phyloP scores from a whole-genome alignment of 208 protist species.

The Leptomonas pyrrhocoris region DNA sequence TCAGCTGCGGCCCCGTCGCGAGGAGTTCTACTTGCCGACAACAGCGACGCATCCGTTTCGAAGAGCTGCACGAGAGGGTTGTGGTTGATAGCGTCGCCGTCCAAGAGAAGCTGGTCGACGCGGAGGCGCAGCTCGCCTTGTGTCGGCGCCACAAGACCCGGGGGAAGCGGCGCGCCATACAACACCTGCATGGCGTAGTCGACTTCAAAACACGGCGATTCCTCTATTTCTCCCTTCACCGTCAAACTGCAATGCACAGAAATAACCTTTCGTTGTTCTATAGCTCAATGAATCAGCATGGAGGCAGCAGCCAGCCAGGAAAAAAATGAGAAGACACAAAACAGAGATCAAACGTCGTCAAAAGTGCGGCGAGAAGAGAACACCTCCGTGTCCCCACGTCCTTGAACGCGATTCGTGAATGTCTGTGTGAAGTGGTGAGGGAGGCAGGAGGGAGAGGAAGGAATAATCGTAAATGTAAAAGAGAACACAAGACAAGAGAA shows the following conservation, averaged over 20 bases:
- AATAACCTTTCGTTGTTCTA: no score
- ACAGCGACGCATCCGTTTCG: conserved; percentile 7
- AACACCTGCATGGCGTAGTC: conserved; percentile 41
- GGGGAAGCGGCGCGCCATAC: conserved; percentile 78
- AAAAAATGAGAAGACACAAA: no score
- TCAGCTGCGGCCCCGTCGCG: background rate
- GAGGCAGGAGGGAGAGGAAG: no score
- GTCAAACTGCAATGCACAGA: no score
- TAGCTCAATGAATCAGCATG: no score
- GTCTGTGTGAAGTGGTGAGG: no score
- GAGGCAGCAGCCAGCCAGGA: no score
- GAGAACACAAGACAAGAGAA: background rate
- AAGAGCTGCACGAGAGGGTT: conserved; percentile 55
- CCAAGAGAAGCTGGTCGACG: conserved; percentile 78
- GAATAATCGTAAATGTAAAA: background rate
- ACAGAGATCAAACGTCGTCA: no score
- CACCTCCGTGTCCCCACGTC: no score
- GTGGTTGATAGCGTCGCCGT: conserved; percentile 66
- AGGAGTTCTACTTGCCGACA: background rate
- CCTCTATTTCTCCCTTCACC: no score
- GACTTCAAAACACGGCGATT: background rate
- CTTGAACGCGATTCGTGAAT: no score
- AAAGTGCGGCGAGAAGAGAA: no score
- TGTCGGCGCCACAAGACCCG: conserved; percentile 68
- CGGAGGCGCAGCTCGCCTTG: conserved; percentile 81